These are phyloP conservation scores for Allium fistulosum DNA, from an alignment of 106 monocot genomes.

Conservation along the genomic window DNA sequence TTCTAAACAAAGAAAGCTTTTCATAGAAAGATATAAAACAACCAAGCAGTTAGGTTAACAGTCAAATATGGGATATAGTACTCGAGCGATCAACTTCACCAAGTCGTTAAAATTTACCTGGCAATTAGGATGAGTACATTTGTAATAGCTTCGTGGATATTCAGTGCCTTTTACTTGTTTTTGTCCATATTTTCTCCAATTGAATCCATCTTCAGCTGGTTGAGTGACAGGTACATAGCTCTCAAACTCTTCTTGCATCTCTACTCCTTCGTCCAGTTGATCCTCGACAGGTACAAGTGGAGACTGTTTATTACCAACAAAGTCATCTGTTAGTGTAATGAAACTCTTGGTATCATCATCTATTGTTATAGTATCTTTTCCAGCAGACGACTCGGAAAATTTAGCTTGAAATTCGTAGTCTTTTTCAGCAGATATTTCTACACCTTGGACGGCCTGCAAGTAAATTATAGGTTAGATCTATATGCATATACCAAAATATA, in stretches of 20 bases:
- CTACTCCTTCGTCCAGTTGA: constrained; percentile 31
- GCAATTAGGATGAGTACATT: constrained; percentile 81
- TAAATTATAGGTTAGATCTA: background rate
- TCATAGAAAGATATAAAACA: no score
- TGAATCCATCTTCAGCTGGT: constrained; percentile 74
- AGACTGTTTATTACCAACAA: constrained; percentile 22
- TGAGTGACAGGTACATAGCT: constrained; percentile 21
- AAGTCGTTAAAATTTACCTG: constrained; percentile 15
- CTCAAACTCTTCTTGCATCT: constrained; percentile 27
- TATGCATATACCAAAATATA: background rate
- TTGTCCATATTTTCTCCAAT: constrained; percentile 96
- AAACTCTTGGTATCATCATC: constrained; percentile 13
- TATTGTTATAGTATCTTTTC: constrained; percentile 10
- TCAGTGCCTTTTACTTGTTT: constrained; percentile 94
- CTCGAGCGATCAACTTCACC: no score
- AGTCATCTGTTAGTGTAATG: constrained; percentile 25
- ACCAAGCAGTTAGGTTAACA: no score
- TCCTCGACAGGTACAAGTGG: constrained; percentile 29
- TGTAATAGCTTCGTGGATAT: constrained; percentile 86
- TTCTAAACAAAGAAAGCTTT: no score
- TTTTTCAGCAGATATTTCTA: constrained; percentile 19
- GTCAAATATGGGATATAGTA: no score
- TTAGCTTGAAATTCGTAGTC: constrained; percentile 15
- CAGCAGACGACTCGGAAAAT: constrained; percentile 18
- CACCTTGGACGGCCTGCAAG: constrained; percentile 17